Base-by-base conservation (phyloP, 164 flowering plant genomes). In the Macadamia integrifolia region DNA sequence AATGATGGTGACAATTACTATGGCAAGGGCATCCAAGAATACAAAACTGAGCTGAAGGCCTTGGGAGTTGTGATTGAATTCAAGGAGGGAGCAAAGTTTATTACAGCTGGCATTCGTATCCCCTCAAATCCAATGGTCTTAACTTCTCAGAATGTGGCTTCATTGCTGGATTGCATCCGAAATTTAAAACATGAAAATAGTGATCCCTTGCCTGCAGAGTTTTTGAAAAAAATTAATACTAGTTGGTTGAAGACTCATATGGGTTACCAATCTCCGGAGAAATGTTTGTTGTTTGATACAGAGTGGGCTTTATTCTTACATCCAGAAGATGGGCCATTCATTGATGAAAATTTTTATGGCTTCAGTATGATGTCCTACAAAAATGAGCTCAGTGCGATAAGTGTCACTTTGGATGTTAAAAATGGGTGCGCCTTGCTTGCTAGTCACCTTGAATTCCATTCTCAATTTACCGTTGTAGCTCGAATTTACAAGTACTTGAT, bases 341-440 rank as follows among this genome's bases (percentile, higher is more conserved):
- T 89, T 44, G 87, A 85, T 71, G 87, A 81, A 70, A 69, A 32
- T 2, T 86, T 83, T 72, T 89, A 87, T 75, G 87, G 90, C 31
- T 52, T 78, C 15, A 17, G 66, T 2, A 80, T 85, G 28, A 11
- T 35, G 8, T 71, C 80, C 6, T 86, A 74, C 70, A 61, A 28
- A 23, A 59, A 64, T 48, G 91, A 86, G 77, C 88, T 89, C 46
- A 60, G 61, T 6, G 74, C 75, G 3, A 70, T 87, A 0, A 89
- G 92, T 62, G 90, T 86, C 29, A 62, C 32, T 28, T 69, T 75
- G 55, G 84, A 80, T 43, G 70, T 65, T 30, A 42, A 29, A 11
- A 48, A 67, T n/a, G 85, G 85, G 11, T 82, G 82, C 44, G 7
- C 78, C 1, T 64, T 89, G 76, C 66, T 89, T 58, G 81, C 86